These are phyloP conservation scores for Pythium oligandrum DNA, from an alignment of 352 stramenopile genomes.

Conservation along the genomic window DNA sequence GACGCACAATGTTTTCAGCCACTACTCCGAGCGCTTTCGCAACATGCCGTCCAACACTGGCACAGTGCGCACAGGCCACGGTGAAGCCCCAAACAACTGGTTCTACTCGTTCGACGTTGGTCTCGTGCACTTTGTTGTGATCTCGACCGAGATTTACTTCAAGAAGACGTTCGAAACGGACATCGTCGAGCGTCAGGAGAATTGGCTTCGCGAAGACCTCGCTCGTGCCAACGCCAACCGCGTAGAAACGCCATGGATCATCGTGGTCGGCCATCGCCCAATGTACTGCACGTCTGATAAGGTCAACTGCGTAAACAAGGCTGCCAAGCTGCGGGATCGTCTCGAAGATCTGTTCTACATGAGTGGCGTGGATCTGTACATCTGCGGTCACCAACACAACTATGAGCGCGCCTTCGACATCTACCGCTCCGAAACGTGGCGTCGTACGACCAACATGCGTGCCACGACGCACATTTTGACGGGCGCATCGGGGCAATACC, in stretches of 20 bases:
- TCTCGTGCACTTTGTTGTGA: conserved; percentile 82
- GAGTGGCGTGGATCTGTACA: conserved; percentile 82
- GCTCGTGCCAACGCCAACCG: conserved; percentile 59
- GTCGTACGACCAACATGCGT: conserved; percentile 73
- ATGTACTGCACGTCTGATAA: conserved; percentile 88
- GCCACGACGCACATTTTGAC: conserved; percentile 88
- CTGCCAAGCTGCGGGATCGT: conserved; percentile 45
- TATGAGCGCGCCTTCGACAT: conserved; percentile 87
- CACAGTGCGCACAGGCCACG: conserved; percentile 39
- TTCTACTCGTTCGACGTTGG: conserved; percentile 87
- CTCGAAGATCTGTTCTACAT: conserved; percentile 80
- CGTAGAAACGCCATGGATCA: conserved; percentile 63
- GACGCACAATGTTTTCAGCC: conserved; percentile 71
- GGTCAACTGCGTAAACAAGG: conserved; percentile 62
- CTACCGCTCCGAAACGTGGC: conserved; percentile 54
- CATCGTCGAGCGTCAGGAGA: conserved; percentile 54
- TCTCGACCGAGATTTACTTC: conserved; percentile 89
- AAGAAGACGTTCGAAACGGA: conserved; percentile 47
- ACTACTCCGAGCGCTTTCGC: conserved; percentile 85
- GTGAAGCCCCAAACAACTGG: conserved; percentile 82
- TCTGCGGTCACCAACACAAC: conserved; percentile 90
- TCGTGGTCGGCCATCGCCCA: conserved; percentile 81
- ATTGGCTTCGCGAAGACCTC: conserved; percentile 64
- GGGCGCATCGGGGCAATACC: conserved; percentile 82
- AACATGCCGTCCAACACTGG: conserved; percentile 79